phyloP scores from a whole-genome alignment of 2,329 filamentous ascomycete species.

The Fusarium sp. region DNA sequence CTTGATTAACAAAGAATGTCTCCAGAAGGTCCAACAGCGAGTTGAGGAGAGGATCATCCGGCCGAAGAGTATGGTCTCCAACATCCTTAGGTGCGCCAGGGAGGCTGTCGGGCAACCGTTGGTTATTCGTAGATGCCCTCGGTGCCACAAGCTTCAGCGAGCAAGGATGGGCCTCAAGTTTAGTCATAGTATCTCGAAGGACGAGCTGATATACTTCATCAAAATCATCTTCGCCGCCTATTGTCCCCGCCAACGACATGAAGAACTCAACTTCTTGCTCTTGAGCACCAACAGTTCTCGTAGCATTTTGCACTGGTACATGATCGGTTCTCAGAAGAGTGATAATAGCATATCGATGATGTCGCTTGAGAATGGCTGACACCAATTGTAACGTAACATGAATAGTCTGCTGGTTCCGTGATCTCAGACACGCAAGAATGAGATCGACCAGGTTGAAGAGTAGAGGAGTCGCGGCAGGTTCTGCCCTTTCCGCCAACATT shows the following conservation, averaged over 20 bases:
- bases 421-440: constrained; percentile 84
- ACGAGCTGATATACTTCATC: constrained; percentile 79
- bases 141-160: constrained; percentile 75
- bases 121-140: constrained; percentile 65
- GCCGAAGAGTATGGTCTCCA: constrained; percentile 69
- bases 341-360: constrained; percentile 86
- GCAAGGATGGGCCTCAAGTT: constrained; percentile 79
- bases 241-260: constrained; percentile 72
- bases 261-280: constrained; percentile 80
- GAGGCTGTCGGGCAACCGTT: constrained; percentile 67
- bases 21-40: constrained; percentile 77
- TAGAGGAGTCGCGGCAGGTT: constrained; percentile 79
- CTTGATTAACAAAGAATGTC: constrained; percentile 87
- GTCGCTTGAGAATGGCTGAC: constrained; percentile 85
- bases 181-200: constrained; percentile 75
- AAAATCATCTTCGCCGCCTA: constrained; percentile 76
- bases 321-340: constrained; percentile 77
- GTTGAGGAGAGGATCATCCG: constrained; percentile 71
- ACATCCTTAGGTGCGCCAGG: constrained; percentile 71
- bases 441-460: constrained; percentile 95
- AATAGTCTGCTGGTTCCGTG: constrained; percentile 87
- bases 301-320: constrained; percentile 63
- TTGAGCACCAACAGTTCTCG: constrained; percentile 78
- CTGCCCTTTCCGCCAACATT: constrained; percentile 79
- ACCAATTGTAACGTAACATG: constrained; percentile 89